Evolutionary conservation across 108 stramenopile genomes (phyloP).

Genomic region (Schizochytrium sp.): DNA sequence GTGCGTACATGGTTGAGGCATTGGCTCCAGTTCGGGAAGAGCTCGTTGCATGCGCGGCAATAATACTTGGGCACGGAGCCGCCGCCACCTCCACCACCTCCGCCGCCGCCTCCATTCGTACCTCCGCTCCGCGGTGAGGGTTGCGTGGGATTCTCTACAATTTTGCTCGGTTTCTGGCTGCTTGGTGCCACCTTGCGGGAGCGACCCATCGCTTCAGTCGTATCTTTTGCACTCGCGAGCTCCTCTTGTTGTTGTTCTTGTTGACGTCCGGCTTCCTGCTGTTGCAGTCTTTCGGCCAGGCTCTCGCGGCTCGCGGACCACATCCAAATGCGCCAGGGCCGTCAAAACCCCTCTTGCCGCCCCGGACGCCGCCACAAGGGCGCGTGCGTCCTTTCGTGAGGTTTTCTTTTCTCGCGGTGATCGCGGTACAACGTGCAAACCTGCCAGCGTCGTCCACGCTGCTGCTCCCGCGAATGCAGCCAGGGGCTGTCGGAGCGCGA

Average conservation of each 20-base stretch:
- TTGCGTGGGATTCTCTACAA: background rate
- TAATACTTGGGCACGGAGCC: background rate
- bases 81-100: background rate
- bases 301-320: background rate
- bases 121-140: background rate
- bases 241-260: background rate
- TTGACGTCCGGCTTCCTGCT: background rate
- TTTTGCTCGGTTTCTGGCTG: background rate
- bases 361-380: no score
- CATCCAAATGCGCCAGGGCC: background rate
- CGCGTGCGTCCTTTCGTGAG: no score
- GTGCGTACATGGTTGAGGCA: background rate
- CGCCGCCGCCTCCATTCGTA: background rate
- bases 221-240: background rate
- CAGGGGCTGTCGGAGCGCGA: no score
- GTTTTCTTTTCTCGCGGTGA: no score
- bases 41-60: constrained; percentile 1
- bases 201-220: background rate
- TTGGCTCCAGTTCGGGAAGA: constrained; percentile 18
- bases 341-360: no score
- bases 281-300: background rate
- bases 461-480: no score
- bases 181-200: background rate
- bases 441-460: no score
- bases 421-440: no score